These are phyloP conservation scores for Musa troglodytarum DNA, from an alignment of 176 grass and related monocot species.

Conservation along the genomic window DNA sequence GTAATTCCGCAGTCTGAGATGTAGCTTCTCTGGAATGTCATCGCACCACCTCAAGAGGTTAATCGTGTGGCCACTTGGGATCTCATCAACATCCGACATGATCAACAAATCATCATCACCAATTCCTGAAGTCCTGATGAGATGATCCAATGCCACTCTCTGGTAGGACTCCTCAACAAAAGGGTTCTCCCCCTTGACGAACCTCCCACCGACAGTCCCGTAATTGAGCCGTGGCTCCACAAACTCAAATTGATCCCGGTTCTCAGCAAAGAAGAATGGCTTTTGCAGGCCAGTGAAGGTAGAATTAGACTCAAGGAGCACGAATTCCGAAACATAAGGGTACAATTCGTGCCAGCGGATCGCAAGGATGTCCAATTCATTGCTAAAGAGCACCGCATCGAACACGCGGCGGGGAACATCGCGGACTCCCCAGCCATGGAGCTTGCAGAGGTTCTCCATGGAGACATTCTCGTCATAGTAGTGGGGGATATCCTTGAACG, in stretches of 20 bases:
- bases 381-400: slow-evolving; percentile 9
- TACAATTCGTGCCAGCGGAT: slow-evolving; percentile 1
- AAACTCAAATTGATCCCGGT: not conserved
- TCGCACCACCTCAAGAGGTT: slow-evolving; percentile 9
- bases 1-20: slow-evolving; percentile 1
- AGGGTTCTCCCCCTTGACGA: slow-evolving; percentile 4
- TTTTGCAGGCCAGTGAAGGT: slow-evolving; percentile 7
- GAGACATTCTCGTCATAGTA: slow-evolving; percentile 1
- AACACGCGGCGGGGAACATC: not conserved
- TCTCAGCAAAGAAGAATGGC: not conserved
- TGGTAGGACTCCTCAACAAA: slow-evolving; percentile 12
- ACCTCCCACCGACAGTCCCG: slow-evolving; percentile 7
- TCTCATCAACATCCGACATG: slow-evolving; percentile 12
- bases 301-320: slow-evolving; percentile 8
- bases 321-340: slow-evolving; percentile 11
- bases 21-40: slow-evolving; percentile 3
- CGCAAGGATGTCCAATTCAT: slow-evolving; percentile 1
- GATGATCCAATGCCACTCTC: slow-evolving; percentile 11
- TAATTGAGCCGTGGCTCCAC: not conserved
- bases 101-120: not conserved
- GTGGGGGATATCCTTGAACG: not conserved
- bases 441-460: slow-evolving; percentile 4
- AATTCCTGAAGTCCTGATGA: slow-evolving; percentile 6
- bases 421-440: slow-evolving; percentile 7
- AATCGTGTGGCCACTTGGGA: slow-evolving; percentile 11